Base-by-base conservation (phyloP, 1,284 basidiomycete species). In the Amylostereum areolatum region DNA sequence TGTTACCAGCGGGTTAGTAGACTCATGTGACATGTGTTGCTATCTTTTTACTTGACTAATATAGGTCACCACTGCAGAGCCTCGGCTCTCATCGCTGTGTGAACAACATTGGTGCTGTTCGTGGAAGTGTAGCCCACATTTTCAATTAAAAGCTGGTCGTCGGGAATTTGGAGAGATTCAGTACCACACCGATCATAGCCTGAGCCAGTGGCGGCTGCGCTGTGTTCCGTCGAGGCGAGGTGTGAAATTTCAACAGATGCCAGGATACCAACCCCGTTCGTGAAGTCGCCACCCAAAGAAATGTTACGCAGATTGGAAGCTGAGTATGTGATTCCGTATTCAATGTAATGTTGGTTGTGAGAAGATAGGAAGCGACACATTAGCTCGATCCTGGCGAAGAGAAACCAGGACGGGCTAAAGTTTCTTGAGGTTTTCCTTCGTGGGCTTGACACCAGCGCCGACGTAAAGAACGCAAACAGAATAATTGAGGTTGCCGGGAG, bases 21-120 rank as follows among this genome's bases (percentile, higher is more conserved):
- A n/a, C n/a, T n/a, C n/a, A n/a, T n/a, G n/a, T n/a, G n/a, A n/a
- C n/a, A n/a, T n/a, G n/a, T n/a, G n/a, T n/a, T n/a, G n/a, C n/a
- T n/a, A n/a, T n/a, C n/a, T n/a, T n/a, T n/a, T n/a, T n/a, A n/a
- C n/a, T n/a, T n/a, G n/a, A n/a, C n/a, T n/a, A n/a, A n/a, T n/a
- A n/a, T n/a, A n/a, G n/a, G n/a, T n/a, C 41, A 44, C 48, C 48
- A 49, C 2, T 49, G 10, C 12, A 44, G 35, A 24, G 48, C 42
- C 3, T 25, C 33, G 5, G 48, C 34, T 30, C 45, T 49, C 10
- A 34, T 25, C 28, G 40, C 27, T 1, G 47, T 42, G 3, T 39
- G 12, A 4, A 32, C 28, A 3, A 43, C 25, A 6, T 24, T 28
- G 27, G 25, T 43, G 25, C 30, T 24, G 4, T 4, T 27, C 4